Evolutionary conservation across 768 basidiomycete species (phyloP), one percentile per base, ranked within the genome.

Genomic region (Amanita exitialis): DNA sequence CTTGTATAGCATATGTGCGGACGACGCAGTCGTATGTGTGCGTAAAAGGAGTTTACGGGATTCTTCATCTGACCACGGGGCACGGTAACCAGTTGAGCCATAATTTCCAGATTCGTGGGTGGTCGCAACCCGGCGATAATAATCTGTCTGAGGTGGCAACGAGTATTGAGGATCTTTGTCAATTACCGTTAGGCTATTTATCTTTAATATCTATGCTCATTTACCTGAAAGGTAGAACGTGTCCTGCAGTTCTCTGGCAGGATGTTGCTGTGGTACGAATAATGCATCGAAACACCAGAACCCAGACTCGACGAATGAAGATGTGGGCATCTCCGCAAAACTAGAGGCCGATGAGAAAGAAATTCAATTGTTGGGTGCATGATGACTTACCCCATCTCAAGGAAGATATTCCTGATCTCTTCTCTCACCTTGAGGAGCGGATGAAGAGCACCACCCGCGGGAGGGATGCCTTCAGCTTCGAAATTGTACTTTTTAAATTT

Each of bases 211-310:
- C 18, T 16, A 25, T 10, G 20, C 27, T 6, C n/a, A 18, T 34
- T 38, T 18, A 82, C 92, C 91, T 50, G 95, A 96, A 25, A 98
- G 75, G 67, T 97, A 99, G 77, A 99, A 99, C 4, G 96, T 99
- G 61, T 99, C 96, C 66, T 99, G 96, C 44, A 97, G 63, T 57
- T 99, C 96, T 61, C 96, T 82, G 10, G 96, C 96, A 6, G 96
- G 96, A 71, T 99, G 96, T 65, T 98, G 95, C 62, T 99, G 96
- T 0, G 96, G 96, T 0, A 99, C 96, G 66, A 95, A 99, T 57
- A 99, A 76, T 1, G 94, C 83, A 66, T 99, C 96, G 68, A 99
- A 98, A 65, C 93, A 96, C 96, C 96, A 99, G 77, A 98, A 99
- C 32, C 88, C 89, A 18, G 92, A 95, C 69, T 99, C 96, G 51